Percentiles rank a stretch among this genome's conserved stretches.
Conservation (phyloP, 1,284 basidiomycete genomes). For the Exobasidium rhododendri region DNA sequence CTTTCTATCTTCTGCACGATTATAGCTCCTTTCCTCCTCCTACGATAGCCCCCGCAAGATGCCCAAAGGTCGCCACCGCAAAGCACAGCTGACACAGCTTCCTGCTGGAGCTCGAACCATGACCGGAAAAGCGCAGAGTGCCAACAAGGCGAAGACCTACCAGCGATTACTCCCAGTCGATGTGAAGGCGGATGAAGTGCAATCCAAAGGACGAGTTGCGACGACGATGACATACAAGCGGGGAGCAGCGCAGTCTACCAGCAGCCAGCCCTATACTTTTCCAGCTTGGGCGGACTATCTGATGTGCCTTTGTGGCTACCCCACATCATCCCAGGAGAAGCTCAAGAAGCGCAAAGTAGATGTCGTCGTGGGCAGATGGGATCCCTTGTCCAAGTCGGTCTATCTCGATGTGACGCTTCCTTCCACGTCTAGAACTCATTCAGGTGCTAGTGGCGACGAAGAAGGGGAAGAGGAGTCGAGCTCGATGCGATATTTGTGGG, state of each 20-base stretch:
- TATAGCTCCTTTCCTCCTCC: too few species aligned
- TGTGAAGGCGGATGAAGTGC: not conserved
- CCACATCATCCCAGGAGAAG: not conserved
- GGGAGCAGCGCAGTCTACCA: not conserved
- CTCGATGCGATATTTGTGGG: conserved; percentile 66
- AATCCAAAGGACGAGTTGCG: not conserved
- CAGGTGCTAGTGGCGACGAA: not conserved
- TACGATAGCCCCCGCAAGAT: not conserved
- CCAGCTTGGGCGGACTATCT: conserved; percentile 5
- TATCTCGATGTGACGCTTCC: conserved; percentile 16
- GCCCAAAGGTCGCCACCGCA: conserved; percentile 11
- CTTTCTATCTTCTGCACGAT: too few species aligned
- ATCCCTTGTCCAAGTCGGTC: conserved; percentile 14
- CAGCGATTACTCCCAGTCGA: not conserved
- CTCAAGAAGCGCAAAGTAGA: conserved; percentile 3
- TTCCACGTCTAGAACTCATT: not conserved
- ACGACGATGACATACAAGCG: not conserved
- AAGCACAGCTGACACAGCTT: not conserved
- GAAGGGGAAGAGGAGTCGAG: not conserved
- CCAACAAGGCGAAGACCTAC: not conserved
- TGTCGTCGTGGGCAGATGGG: conserved; percentile 10
- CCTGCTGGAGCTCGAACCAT: not conserved
- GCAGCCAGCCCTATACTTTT: not conserved
- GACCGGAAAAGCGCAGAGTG: conserved; percentile 3
- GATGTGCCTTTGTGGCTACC: not conserved